Conservation (phyloP, 305 asterid species). For the Fraxinus greggii region DNA sequence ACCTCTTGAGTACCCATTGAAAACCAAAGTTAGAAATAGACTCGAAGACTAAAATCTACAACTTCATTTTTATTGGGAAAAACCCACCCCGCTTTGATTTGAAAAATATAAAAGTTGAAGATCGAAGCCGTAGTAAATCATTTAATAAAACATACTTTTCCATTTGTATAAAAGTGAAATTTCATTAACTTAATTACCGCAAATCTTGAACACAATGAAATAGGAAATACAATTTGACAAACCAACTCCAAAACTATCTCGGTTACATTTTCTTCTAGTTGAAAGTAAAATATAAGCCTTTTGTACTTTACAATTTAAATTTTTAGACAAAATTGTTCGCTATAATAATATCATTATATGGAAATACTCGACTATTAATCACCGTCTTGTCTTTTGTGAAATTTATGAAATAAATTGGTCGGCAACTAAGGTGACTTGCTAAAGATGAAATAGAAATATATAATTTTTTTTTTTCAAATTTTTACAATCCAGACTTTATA, state of each 20-base stretch:
- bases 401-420: background rate
- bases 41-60: slow-evolving; percentile 1
- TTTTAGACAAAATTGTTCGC: background rate
- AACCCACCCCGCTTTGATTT: background rate
- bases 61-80: slow-evolving; percentile 10
- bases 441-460: background rate
- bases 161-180: background rate
- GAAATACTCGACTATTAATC: no score
- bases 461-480: no score
- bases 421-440: background rate
- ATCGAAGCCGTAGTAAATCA: background rate
- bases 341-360: no score
- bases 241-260: no score
- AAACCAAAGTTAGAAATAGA: slow-evolving; percentile 25
- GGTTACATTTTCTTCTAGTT: background rate
- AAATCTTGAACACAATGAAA: background rate
- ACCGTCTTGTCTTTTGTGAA: background rate
- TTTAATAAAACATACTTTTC: background rate
- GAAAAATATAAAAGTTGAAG: background rate
- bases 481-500: no score
- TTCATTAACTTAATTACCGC: background rate
- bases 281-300: no score
- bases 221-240: no score
- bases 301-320: background rate
- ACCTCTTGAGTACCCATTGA: slow-evolving; percentile 36